Conservation (phyloP, 768 basidiomycete genomes). For the Rhodotorula taiwanensis region DNA sequence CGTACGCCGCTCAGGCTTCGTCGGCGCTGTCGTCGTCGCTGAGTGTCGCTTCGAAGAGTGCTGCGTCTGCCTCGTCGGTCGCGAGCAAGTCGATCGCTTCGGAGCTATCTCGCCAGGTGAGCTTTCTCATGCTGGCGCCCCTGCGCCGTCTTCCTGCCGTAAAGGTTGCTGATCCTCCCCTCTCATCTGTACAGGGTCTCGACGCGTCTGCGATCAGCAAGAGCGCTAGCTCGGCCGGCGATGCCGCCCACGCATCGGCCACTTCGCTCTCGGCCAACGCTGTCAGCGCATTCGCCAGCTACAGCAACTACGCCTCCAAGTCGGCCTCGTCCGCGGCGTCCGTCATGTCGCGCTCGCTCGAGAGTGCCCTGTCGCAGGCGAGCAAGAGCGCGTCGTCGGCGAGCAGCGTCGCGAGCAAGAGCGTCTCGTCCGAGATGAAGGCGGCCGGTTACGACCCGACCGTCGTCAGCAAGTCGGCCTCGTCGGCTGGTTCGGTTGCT, state of each 20-base stretch:
- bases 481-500: slow-evolving; percentile 20
- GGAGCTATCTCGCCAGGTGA: not conserved
- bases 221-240: slow-evolving; percentile 13
- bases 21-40: slow-evolving; percentile 26
- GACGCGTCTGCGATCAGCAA: slow-evolving; percentile 25
- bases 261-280: not conserved
- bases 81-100: slow-evolving; percentile 38
- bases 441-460: slow-evolving; percentile 24
- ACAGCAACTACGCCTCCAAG: slow-evolving; percentile 6
- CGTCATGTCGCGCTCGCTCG: slow-evolving; percentile 9
- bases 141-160: not conserved
- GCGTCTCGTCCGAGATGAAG: slow-evolving; percentile 21
- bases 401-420: slow-evolving; percentile 17
- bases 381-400: slow-evolving; percentile 25
- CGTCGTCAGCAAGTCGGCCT: slow-evolving; percentile 32
- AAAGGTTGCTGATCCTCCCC: not conserved
- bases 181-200: not conserved
- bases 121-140: not conserved
- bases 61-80: slow-evolving; percentile 37
- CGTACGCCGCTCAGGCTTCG: slow-evolving; percentile 7
- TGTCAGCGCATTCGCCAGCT: not conserved
- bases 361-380: slow-evolving; percentile 17
- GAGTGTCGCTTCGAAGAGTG: slow-evolving; percentile 39
- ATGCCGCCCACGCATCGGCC: slow-evolving; percentile 1
- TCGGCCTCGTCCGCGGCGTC: slow-evolving; percentile 6